Conservation (phyloP, 2,329 filamentous ascomycete genomes). For the Aureobasidium vineae region DNA sequence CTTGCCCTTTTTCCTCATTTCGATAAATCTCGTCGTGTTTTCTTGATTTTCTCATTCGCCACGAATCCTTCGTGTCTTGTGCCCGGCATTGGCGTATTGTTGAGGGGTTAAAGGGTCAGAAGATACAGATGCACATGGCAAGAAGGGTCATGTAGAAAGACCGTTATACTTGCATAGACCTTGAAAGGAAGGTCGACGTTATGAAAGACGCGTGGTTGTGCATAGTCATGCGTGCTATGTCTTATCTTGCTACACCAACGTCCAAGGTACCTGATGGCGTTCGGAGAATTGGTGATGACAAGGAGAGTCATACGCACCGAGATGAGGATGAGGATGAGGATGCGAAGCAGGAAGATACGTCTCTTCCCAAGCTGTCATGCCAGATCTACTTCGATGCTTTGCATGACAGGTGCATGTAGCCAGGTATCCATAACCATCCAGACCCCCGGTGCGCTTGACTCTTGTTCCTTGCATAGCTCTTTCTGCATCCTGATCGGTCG, state of each 20-base stretch:
- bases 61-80: not conserved
- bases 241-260: not conserved
- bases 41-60: not conserved
- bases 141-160: not conserved
- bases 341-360: too few species aligned
- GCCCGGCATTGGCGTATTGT: not conserved
- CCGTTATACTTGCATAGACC: conserved; percentile 6
- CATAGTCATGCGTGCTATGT: not conserved
- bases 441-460: not conserved
- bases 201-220: not conserved
- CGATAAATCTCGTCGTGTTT: not conserved
- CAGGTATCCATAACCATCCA: not conserved
- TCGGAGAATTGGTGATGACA: not conserved
- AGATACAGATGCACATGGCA: conserved; percentile 2
- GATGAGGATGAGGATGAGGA: not conserved
- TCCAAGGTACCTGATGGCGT: not conserved
- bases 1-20: not conserved
- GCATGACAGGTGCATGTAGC: not conserved
- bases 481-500: not conserved
- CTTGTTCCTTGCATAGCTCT: not conserved
- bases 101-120: not conserved
- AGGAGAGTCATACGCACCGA: not conserved
- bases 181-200: not conserved
- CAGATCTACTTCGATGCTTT: not conserved
- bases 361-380: too few species aligned